Conservation (phyloP, 2,329 filamentous ascomycete genomes). For the Alternaria conjuncta region DNA sequence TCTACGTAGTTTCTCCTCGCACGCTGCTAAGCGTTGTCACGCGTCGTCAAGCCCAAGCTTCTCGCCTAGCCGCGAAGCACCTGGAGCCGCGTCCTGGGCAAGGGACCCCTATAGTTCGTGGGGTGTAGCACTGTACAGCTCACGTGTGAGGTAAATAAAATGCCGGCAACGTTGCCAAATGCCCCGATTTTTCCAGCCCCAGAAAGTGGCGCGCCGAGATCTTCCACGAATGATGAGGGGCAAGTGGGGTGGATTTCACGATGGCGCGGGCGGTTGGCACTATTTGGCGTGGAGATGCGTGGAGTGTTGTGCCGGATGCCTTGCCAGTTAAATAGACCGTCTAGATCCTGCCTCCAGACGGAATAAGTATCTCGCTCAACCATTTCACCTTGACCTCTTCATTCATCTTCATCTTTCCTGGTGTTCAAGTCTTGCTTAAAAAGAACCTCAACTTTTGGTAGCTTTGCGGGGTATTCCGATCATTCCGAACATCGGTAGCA, state of each 20-base stretch:
- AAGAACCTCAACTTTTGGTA: not conserved
- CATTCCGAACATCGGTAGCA: slow-evolving; percentile 7
- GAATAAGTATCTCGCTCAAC: slow-evolving; percentile 1
- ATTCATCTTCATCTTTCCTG: not conserved
- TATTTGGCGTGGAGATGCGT: slow-evolving; percentile 1
- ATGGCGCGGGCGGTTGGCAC: slow-evolving; percentile 4
- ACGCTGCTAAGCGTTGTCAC: not conserved
- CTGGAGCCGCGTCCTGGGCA: slow-evolving; percentile 7
- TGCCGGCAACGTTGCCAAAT: slow-evolving; percentile 9
- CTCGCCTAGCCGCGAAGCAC: slow-evolving; percentile 21
- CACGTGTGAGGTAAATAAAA: slow-evolving; percentile 17
- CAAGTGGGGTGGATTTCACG: slow-evolving; percentile 17
- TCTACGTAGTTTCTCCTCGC: not conserved
- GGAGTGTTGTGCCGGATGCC: slow-evolving; percentile 1
- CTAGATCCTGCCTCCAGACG: not conserved
- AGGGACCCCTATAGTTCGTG: not conserved
- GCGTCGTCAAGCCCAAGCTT: slow-evolving; percentile 22
- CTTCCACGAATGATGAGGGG: slow-evolving; percentile 24
- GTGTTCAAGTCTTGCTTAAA: not conserved
- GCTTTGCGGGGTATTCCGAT: slow-evolving; percentile 15
- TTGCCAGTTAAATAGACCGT: slow-evolving; percentile 10
- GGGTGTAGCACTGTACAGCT: not conserved
- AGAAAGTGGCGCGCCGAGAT: slow-evolving; percentile 18
- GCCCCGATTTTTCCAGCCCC: slow-evolving; percentile 16
- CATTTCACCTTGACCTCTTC: not conserved